Evolutionary conservation across 345 rosid species (phyloP).

Genomic region (Bruguiera sexangula): DNA sequence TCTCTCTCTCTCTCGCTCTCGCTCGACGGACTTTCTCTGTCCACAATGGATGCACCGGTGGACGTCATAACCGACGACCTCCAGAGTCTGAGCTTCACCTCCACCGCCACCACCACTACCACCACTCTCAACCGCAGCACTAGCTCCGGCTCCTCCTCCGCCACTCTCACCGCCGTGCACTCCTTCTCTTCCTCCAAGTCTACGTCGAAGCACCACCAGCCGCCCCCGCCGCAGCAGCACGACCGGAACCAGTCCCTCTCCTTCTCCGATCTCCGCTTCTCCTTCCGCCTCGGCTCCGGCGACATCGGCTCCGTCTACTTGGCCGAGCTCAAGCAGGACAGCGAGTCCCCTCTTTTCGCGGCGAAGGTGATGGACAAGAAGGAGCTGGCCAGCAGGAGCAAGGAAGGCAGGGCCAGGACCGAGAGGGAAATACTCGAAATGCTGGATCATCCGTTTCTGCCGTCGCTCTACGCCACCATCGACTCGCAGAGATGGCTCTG

Average conservation of each 20-base stretch:
- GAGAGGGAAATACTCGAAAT: slow-evolving; percentile 78
- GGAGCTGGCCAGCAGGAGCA: slow-evolving; percentile 71
- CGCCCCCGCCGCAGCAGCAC: too few relatives aligned
- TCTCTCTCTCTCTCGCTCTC: background rate
- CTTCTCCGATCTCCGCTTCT: slow-evolving; percentile 72
- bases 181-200: slow-evolving; percentile 26
- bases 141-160: slow-evolving; percentile 63
- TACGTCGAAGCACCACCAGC: background rate
- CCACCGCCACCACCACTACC: slow-evolving; percentile 46
- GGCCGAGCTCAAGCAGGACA: slow-evolving; percentile 50
- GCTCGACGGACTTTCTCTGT: background rate
- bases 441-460: slow-evolving; percentile 87
- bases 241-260: slow-evolving; percentile 31
- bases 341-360: slow-evolving; percentile 33
- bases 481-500: slow-evolving; percentile 86
- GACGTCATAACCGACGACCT: slow-evolving; percentile 84
- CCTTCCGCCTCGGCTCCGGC: slow-evolving; percentile 83
- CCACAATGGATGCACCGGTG: slow-evolving; percentile 14
- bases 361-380: slow-evolving; percentile 94
- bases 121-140: slow-evolving; percentile 72
- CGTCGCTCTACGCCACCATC: slow-evolving; percentile 64
- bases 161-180: slow-evolving; percentile 58
- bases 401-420: slow-evolving; percentile 79
- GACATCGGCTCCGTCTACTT: slow-evolving; percentile 91
- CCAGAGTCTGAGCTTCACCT: slow-evolving; percentile 87